Evolutionary conservation across 169 alveolate genomes (phyloP).

Genomic region (Babesia bovis): DNA sequence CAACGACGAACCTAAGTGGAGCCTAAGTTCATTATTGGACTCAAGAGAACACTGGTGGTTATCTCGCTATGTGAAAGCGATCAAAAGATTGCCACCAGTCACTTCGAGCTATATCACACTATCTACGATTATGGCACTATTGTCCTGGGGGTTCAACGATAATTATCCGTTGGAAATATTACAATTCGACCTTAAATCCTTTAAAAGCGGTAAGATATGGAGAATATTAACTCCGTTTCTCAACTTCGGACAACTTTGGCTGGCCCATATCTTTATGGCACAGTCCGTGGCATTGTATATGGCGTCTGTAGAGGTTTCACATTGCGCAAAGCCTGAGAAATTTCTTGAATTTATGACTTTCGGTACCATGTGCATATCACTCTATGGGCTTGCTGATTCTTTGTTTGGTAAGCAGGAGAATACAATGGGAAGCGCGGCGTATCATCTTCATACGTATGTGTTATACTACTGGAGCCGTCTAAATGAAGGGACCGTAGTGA

Average conservation of each 20-base stretch:
- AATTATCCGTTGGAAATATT: conserved; percentile 43
- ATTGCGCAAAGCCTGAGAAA: conserved; percentile 72
- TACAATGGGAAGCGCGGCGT: conserved; percentile 47
- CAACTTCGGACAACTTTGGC: conserved; percentile 73
- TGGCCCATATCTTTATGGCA: conserved; percentile 70
- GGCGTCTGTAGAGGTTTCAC: conserved; percentile 75
- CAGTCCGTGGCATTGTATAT: conserved; percentile 69
- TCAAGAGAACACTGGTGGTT: conserved; percentile 52
- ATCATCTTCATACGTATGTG: conserved; percentile 70
- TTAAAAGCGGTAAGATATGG: conserved; percentile 73
- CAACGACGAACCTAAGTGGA: not conserved
- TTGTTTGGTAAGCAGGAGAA: conserved; percentile 45
- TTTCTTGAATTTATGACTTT: conserved; percentile 67
- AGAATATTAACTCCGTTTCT: conserved; percentile 73
- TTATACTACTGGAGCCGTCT: conserved; percentile 77
- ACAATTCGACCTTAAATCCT: conserved; percentile 54
- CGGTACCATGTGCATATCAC: conserved; percentile 62
- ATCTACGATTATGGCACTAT: conserved; percentile 35
- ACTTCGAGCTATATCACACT: conserved; percentile 30
- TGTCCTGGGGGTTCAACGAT: conserved; percentile 44
- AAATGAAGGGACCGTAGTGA: conserved; percentile 75
- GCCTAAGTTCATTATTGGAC: conserved; percentile 8
- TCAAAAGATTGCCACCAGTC: conserved; percentile 54
- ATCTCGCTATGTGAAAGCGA: conserved; percentile 7
- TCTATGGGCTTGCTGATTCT: conserved; percentile 62